phyloP scores from a whole-genome alignment of 768 basidiomycete species.

The Kwoniella europaea region DNA sequence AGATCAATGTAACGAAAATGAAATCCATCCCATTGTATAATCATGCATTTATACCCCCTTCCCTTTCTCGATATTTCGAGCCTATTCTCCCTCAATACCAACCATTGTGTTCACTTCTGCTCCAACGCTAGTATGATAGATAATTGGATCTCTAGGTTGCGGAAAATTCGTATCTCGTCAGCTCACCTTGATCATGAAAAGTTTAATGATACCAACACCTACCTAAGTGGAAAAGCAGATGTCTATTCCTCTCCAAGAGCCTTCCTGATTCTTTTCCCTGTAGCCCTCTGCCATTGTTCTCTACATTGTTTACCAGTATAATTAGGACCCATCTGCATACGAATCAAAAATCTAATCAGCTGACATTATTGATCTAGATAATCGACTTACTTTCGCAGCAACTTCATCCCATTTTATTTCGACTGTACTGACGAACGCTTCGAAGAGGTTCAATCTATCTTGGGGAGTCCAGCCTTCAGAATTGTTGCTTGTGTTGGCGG shows the following conservation, averaged over 20 bases:
- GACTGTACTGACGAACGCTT: slow-evolving; percentile 19
- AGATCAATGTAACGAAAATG: neutral
- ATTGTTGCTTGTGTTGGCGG: neutral
- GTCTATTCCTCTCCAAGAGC: slow-evolving; percentile 24
- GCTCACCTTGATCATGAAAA: too few relatives aligned
- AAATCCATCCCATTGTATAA: slow-evolving; percentile 14
- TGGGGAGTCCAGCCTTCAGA: slow-evolving; percentile 26
- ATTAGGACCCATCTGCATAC: slow-evolving; percentile 26
- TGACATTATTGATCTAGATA: neutral
- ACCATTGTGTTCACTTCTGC: too few relatives aligned
- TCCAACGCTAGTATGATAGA: too few relatives aligned
- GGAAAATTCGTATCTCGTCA: too few relatives aligned
- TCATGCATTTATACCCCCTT: slow-evolving; percentile 30
- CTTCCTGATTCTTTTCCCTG: slow-evolving; percentile 30
- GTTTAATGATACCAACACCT: too few relatives aligned
- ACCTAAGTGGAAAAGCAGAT: too few relatives aligned
- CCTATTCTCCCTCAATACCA: too few relatives aligned
- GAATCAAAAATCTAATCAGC: neutral
- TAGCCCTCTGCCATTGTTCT: slow-evolving; percentile 39
- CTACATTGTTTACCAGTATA: slow-evolving; percentile 30
- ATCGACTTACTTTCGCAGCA: slow-evolving; percentile 21
- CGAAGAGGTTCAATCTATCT: slow-evolving; percentile 30
- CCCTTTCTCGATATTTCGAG: too few relatives aligned
- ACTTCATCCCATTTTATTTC: slow-evolving; percentile 34
- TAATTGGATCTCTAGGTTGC: too few relatives aligned